These are phyloP conservation scores for Plasmopara viticola DNA, from an alignment of 352 stramenopile species.

Conservation along the genomic window DNA sequence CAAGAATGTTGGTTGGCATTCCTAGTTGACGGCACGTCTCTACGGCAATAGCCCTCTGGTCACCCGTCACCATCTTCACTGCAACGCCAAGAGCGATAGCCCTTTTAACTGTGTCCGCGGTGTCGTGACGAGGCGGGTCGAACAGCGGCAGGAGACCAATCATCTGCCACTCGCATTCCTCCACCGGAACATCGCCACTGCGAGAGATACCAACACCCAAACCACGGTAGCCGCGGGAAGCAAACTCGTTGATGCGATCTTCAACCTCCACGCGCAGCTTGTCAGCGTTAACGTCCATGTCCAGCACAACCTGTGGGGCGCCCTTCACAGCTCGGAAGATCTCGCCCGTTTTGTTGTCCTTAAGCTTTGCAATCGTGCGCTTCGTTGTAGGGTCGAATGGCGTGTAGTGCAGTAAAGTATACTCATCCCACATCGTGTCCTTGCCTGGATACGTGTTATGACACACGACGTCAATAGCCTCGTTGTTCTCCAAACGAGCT, in stretches of 20 bases:
- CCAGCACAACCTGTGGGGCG: slow-evolving; percentile 86
- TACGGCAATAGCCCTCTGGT: slow-evolving; percentile 89
- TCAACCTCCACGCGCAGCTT: slow-evolving; percentile 60
- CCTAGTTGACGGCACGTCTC: slow-evolving; percentile 88
- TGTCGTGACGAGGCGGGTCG: slow-evolving; percentile 91
- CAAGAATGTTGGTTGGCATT: slow-evolving; percentile 84
- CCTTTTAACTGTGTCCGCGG: slow-evolving; percentile 86
- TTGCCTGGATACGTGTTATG: slow-evolving; percentile 75
- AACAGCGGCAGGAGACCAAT: slow-evolving; percentile 90
- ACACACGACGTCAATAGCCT: slow-evolving; percentile 68
- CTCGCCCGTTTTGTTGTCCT: slow-evolving; percentile 71
- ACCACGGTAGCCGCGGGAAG: slow-evolving; percentile 59
- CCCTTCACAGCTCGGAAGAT: slow-evolving; percentile 91
- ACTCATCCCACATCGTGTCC: slow-evolving; percentile 72
- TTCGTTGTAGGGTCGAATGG: slow-evolving; percentile 85
- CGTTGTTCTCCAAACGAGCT: slow-evolving; percentile 67
- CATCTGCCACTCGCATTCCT: slow-evolving; percentile 89
- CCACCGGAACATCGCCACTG: slow-evolving; percentile 53
- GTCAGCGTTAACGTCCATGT: slow-evolving; percentile 67
- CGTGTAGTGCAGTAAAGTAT: slow-evolving; percentile 72
- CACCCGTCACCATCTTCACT: slow-evolving; percentile 96
- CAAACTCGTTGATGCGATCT: slow-evolving; percentile 77
- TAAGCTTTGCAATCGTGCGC: slow-evolving; percentile 88
- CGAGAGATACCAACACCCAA: slow-evolving; percentile 53
- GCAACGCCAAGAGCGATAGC: slow-evolving; percentile 86